These are phyloP conservation scores for Diaporthe vexans DNA, from an alignment of 2,329 filamentous ascomycete genomes.

Conservation along the genomic window DNA sequence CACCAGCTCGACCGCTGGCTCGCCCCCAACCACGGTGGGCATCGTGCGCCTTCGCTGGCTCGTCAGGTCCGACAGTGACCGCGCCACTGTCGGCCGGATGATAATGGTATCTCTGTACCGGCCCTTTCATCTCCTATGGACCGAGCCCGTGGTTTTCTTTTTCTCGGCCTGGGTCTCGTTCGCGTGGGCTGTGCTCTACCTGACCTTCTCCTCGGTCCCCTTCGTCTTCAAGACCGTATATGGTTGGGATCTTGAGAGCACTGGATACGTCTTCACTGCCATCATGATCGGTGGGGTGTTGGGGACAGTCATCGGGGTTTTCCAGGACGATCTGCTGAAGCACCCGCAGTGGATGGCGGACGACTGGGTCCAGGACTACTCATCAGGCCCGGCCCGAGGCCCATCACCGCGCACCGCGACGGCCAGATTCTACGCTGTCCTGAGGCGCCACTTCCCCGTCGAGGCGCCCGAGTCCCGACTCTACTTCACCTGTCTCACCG, in stretches of 20 bases:
- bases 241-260: slow-evolving; percentile 75
- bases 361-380: slow-evolving; percentile 44
- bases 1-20: neutral
- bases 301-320: slow-evolving; percentile 77
- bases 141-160: slow-evolving; percentile 84
- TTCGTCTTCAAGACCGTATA: slow-evolving; percentile 80
- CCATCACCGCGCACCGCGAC: slow-evolving; percentile 37
- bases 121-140: slow-evolving; percentile 83
- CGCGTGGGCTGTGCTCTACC: slow-evolving; percentile 89
- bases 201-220: slow-evolving; percentile 85
- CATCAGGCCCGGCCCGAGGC: slow-evolving; percentile 40
- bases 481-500: slow-evolving; percentile 86
- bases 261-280: slow-evolving; percentile 80
- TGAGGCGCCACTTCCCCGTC: slow-evolving; percentile 61
- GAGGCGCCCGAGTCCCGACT: slow-evolving; percentile 81
- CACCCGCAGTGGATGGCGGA: slow-evolving; percentile 55
- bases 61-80: slow-evolving; percentile 83
- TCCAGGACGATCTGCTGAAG: slow-evolving; percentile 77
- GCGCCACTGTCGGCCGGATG: slow-evolving; percentile 76
- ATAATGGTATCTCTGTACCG: slow-evolving; percentile 81
- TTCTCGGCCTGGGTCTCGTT: slow-evolving; percentile 94
- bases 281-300: slow-evolving; percentile 77
- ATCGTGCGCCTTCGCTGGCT: slow-evolving; percentile 78
- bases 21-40: neutral
- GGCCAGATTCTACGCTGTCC: slow-evolving; percentile 59